phyloP scores from a whole-genome alignment of 345 rosid species.

The Brassica cretica region DNA sequence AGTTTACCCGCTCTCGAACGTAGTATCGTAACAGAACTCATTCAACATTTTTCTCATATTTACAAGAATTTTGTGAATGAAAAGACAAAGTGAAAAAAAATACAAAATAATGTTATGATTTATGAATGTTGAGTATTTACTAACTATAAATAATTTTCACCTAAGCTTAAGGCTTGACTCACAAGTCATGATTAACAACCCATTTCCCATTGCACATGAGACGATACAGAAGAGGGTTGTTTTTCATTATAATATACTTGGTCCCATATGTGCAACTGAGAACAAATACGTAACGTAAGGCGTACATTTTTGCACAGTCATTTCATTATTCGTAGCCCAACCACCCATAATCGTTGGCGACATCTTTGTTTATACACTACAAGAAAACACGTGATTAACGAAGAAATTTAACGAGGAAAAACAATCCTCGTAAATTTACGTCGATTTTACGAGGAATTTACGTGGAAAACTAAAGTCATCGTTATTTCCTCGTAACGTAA shows the following conservation, averaged over 20 bases:
- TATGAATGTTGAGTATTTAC: neutral
- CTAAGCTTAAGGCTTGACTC: neutral
- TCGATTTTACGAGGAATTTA: no score
- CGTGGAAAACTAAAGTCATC: no score
- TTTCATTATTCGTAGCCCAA: slow-evolving; percentile 17
- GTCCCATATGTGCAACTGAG: slow-evolving; percentile 21
- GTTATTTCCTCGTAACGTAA: no score
- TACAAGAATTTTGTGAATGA: neutral
- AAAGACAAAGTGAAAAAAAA: neutral
- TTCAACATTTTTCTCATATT: neutral
- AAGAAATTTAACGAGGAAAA: no score
- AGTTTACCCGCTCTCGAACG: neutral
- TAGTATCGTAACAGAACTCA: neutral
- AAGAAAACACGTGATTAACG: no score
- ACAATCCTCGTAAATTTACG: no score
- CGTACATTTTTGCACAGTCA: slow-evolving; percentile 23
- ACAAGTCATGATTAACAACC: neutral
- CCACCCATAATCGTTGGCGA: slow-evolving; percentile 29
- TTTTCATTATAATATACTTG: neutral
- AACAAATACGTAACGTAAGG: slow-evolving; percentile 27
- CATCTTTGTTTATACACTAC: slow-evolving; percentile 19
- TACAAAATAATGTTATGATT: neutral
- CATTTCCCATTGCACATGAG: slow-evolving; percentile 2
- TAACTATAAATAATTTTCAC: neutral
- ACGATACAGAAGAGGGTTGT: neutral